A percentile compares a stretch with the other conserved stretches of the same genome.
These are phyloP conservation scores for Globisporangium mamillatum DNA, from an alignment of 352 stramenopile species.

Conservation along the genomic window DNA sequence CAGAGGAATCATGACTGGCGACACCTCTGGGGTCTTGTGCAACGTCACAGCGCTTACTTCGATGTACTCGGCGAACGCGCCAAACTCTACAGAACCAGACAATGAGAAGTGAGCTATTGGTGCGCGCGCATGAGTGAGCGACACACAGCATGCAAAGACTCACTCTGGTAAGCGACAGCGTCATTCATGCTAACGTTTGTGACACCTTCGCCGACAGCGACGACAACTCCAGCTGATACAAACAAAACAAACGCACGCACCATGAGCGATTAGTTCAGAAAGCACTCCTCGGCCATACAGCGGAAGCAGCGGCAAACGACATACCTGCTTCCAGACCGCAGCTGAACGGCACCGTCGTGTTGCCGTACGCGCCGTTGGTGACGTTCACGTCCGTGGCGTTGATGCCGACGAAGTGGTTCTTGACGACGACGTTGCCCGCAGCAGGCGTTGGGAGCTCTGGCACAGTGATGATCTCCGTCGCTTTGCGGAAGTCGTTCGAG, in stretches of 20 bases:
- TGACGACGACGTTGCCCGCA: conserved; percentile 43
- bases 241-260: not conserved
- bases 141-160: not conserved
- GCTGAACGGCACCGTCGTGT: conserved; percentile 33
- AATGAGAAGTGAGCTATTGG: not conserved
- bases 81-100: conserved; percentile 25
- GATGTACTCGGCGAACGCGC: conserved; percentile 37
- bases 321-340: conserved; percentile 35
- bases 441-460: conserved; percentile 38
- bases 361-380: conserved; percentile 43
- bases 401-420: conserved; percentile 38
- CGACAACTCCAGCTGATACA: conserved; percentile 33
- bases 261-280: not conserved
- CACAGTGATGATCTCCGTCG: conserved; percentile 51
- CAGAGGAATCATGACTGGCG: conserved; percentile 32
- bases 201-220: conserved; percentile 40
- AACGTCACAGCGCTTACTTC: conserved; percentile 23
- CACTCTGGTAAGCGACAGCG: conserved; percentile 45
- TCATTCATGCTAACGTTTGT: conserved; percentile 44
- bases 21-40: conserved; percentile 18
- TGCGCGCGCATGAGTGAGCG: not conserved
- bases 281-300: not conserved
- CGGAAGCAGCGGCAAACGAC: not conserved
- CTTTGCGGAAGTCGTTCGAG: conserved; percentile 76
- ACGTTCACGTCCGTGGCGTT: conserved; percentile 59